These are phyloP conservation scores for Xylaria cubensis DNA, from an alignment of 495 filamentous ascomycete species.

Conservation along the genomic window DNA sequence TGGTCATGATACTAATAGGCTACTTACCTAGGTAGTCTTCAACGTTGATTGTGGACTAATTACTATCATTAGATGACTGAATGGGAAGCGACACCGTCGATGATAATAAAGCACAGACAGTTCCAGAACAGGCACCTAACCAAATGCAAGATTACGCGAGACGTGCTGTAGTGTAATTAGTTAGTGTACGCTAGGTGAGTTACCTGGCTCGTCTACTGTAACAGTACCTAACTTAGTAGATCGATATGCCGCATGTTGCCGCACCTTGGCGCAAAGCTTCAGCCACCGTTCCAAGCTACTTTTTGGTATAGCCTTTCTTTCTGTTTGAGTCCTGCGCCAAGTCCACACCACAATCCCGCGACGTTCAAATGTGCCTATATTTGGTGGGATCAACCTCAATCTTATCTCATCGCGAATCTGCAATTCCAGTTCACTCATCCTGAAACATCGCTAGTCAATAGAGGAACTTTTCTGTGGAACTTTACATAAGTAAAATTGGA, in stretches of 20 bases:
- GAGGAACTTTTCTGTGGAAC: slow-evolving; percentile 11
- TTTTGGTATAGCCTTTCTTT: not conserved
- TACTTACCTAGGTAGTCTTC: too few relatives aligned
- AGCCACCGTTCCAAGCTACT: slow-evolving; percentile 1
- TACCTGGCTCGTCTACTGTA: too few relatives aligned
- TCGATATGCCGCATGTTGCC: not conserved
- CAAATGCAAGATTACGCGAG: not conserved
- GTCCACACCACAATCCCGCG: not conserved
- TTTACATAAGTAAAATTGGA: not conserved
- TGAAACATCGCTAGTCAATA: not conserved
- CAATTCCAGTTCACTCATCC: slow-evolving; percentile 4
- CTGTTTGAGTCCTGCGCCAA: slow-evolving; percentile 1
- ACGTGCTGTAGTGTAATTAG: not conserved
- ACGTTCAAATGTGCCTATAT: slow-evolving; percentile 4
- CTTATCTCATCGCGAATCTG: slow-evolving; percentile 12
- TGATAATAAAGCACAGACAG: slow-evolving; percentile 6
- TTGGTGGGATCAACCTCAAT: not conserved
- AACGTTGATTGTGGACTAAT: not conserved
- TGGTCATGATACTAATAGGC: too few relatives aligned
- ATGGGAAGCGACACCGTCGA: not conserved
- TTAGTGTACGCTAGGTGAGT: not conserved
- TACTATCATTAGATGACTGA: not conserved
- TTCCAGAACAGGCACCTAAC: slow-evolving; percentile 2
- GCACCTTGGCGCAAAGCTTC: not conserved
- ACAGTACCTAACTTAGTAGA: not conserved